phyloP scores from a whole-genome alignment of 2,329 filamentous ascomycete genomes.

The Leptographium flavum region DNA sequence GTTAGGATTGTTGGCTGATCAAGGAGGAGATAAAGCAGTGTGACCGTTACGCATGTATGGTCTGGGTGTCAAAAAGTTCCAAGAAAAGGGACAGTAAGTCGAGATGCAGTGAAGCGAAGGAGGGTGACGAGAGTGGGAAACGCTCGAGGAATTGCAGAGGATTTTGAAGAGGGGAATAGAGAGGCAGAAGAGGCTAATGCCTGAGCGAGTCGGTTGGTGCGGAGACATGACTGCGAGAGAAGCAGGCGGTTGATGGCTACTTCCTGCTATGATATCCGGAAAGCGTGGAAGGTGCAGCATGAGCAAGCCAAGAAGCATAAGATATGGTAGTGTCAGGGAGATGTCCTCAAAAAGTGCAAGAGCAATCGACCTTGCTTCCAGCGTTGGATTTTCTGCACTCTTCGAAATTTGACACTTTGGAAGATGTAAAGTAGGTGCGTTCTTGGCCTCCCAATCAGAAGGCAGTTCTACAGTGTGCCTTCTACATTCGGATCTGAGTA shows the following conservation, averaged over 20 bases:
- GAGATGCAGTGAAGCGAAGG: slow-evolving; percentile 2
- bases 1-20: slow-evolving; percentile 1
- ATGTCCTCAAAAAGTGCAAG: no score
- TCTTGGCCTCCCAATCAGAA: no score
- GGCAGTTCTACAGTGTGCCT: no score
- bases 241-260: neutral
- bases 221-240: no score
- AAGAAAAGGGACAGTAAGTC: slow-evolving; percentile 7
- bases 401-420: no score
- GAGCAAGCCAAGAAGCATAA: no score
- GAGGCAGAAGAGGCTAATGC: no score
- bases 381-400: no score
- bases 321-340: neutral
- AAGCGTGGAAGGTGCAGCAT: no score
- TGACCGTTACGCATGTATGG: slow-evolving; percentile 8
- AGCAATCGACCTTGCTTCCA: neutral
- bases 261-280: neutral
- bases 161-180: neutral
- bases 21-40: neutral
- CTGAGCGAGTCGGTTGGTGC: no score
- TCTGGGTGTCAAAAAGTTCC: slow-evolving; percentile 12
- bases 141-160: neutral
- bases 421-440: no score
- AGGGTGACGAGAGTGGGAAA: neutral
- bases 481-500: no score